phyloP scores from a whole-genome alignment of 495 filamentous ascomycete species.

The Penicillium argentinense region DNA sequence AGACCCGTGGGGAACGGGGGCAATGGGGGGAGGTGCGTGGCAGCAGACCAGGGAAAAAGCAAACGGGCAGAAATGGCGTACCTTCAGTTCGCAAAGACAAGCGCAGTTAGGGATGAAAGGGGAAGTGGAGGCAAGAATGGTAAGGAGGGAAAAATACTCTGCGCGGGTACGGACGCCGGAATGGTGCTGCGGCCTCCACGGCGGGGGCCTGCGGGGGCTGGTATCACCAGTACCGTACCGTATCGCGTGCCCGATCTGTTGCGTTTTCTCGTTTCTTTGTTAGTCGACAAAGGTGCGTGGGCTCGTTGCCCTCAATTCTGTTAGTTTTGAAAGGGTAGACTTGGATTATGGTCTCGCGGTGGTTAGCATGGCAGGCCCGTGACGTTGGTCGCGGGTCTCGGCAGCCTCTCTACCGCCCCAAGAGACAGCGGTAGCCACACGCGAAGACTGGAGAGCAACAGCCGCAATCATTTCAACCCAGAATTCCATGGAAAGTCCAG shows the following conservation, averaged over 20 bases:
- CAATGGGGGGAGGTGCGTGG: conserved; percentile 36
- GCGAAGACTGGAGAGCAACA: not conserved
- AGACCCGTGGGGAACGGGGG: conserved; percentile 5
- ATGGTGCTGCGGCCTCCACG: too few relatives aligned
- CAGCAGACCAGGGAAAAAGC: conserved; percentile 26
- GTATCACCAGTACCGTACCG: not conserved
- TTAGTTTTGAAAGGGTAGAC: too few relatives aligned
- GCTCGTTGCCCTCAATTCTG: too few relatives aligned
- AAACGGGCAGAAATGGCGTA: conserved; percentile 18
- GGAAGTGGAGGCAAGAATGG: conserved; percentile 18
- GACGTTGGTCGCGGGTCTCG: conserved; percentile 1
- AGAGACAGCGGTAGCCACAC: not conserved
- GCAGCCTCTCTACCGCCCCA: not conserved
- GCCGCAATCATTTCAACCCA: too few relatives aligned
- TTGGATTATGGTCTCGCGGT: too few relatives aligned
- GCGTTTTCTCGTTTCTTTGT: too few relatives aligned
- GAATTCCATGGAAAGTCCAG: too few relatives aligned
- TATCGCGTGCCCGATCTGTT: conserved; percentile 8
- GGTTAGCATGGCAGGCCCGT: not conserved
- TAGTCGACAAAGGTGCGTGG: too few relatives aligned
- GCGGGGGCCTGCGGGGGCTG: too few relatives aligned
- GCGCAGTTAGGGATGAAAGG: conserved; percentile 21
- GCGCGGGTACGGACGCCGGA: conserved; percentile 1
- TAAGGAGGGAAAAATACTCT: conserved; percentile 14
- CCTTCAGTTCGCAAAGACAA: conserved; percentile 17